Evolutionary conservation across 2,329 filamentous ascomycete genomes (phyloP), one percentile per base, ranked within the genome.

Genomic region (Colletotrichum sp.): DNA sequence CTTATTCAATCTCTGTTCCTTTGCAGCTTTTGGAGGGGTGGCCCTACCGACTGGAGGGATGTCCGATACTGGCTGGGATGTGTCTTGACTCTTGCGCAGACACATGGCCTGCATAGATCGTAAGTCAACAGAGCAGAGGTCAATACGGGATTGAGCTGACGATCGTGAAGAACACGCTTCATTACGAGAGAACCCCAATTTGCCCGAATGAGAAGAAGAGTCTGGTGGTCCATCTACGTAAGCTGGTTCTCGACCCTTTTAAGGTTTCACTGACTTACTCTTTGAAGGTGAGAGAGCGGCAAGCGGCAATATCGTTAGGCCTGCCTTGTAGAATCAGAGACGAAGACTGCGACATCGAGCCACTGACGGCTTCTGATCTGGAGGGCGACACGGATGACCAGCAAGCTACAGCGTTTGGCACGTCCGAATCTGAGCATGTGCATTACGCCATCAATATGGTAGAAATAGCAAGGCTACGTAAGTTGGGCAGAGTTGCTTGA

Each of bases 21-120:
- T 34, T 85, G 91, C 82, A 90, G 89, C 77, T 91, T 90, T 75
- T 91, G 89, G 89, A 83, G 89, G 21, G 88, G 87, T 9, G 87
- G 87, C 0, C 87, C 89, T 0, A 82, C 84, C 0, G 85, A 88
- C 67, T 86, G 88, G n/a, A 84, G 87, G 18, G 87, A 90, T 79
- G 86, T 86, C 15, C 78, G 87, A 30, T 89, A 88, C 77, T 90
- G 88, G 88, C 80, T 90, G 3, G 87, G 87, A 0, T 86, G 87
- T 8, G 89, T 88, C 0, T 89, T 90, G 30, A 87, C 86, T 10
- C 81, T 90, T 12, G 88, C 89, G 0, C 88, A 91, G 78, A 89
- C 88, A 0, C 84, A 86, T 66, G 87, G 86, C 2, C 79, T 88
- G 6, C 87, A 89, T 77, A 82, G 87, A 7, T 75, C 75, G 82